Base-by-base conservation (phyloP, 106 monocot genomes). In the Dendrobium huoshanense region DNA sequence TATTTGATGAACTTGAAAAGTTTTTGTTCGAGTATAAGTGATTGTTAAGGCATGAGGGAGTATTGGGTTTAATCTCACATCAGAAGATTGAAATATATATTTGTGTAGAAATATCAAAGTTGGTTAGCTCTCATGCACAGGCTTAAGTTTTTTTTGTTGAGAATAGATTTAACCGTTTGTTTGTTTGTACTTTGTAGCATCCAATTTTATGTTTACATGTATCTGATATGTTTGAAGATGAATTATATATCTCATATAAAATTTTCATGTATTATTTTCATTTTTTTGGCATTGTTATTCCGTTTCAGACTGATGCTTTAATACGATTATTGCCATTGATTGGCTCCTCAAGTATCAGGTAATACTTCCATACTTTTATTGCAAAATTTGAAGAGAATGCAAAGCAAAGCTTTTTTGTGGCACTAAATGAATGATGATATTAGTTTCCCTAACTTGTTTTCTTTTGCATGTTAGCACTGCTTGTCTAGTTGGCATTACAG, bases 301-400 rank as follows among this genome's bases (percentile, higher is more conserved):
- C 72, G 33, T 88, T 84, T 51, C 89, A 99, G 95, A 85, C 92
- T 64, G 92, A 95, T 86, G 89, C 95, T 51, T 84, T 99, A 40
- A 78, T 85, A 27, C 91, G 87, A 33, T 83, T 99, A 80, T 85
- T 99, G 67, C 98, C 98, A 41, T 77, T 99, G 78, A 88, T 99
- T 80, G 98, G 98, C 5, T 91, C 92, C 79, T 99, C 98, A 64
- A 78, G 67, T 78, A 79, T 88, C 79, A 99, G 92, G 98, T 99
- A 86, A 44, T 61, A 29, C 40, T 59, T 72, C 41, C 6, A 17
- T 45, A 47, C 29, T 47, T 77, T 78, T 75, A 10, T 11, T 51
- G 19, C 48, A 9, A 13, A 77, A 67, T 77, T 74, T n/a, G 37
- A 70, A 70, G 70, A 16, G 70, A 11, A 70, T 37, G 11, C 27